Evolutionary conservation across 768 basidiomycete genomes (phyloP).

Genomic region (Hygrocybe punicea): DNA sequence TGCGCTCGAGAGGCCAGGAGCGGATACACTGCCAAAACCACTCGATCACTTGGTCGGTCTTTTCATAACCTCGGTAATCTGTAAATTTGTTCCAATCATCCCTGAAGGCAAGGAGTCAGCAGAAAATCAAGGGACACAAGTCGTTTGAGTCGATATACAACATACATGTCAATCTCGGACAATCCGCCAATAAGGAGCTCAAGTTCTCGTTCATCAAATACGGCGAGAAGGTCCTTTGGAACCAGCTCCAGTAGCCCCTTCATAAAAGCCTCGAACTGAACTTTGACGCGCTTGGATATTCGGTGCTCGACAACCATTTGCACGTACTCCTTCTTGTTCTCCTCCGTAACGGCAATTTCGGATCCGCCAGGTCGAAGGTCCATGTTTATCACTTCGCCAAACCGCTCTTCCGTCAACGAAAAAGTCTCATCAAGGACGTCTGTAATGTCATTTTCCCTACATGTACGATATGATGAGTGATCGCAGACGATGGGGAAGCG

Average conservation of each 20-base stretch:
- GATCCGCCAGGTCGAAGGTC: slow-evolving; percentile 64
- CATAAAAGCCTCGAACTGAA: slow-evolving; percentile 84
- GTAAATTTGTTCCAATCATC: slow-evolving; percentile 95
- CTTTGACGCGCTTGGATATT: slow-evolving; percentile 74
- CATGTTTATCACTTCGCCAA: slow-evolving; percentile 66
- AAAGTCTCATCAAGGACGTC: slow-evolving; percentile 73
- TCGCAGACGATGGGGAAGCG: background rate
- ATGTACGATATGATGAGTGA: background rate
- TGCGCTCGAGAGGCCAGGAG: slow-evolving; percentile 86
- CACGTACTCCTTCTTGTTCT: slow-evolving; percentile 77
- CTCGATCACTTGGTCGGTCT: slow-evolving; percentile 83
- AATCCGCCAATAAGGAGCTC: slow-evolving; percentile 90
- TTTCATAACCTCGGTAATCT: slow-evolving; percentile 85
- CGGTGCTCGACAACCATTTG: slow-evolving; percentile 78
- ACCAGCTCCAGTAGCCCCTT: slow-evolving; percentile 81
- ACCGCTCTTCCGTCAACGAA: slow-evolving; percentile 66
- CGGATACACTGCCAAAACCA: slow-evolving; percentile 96
- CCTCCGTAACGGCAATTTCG: slow-evolving; percentile 61
- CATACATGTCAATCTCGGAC: slow-evolving; percentile 84
- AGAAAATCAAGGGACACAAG: slow-evolving; percentile 7
- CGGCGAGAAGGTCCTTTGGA: slow-evolving; percentile 77
- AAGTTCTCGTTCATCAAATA: slow-evolving; percentile 88
- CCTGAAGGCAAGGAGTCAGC: slow-evolving; percentile 30
- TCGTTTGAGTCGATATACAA: slow-evolving; percentile 9
- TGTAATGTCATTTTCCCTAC: slow-evolving; percentile 72